Evolutionary conservation across 192 early-diverging fungal species (phyloP), one percentile per base, ranked within the genome.

Genomic region (Backusella macrospora): DNA sequence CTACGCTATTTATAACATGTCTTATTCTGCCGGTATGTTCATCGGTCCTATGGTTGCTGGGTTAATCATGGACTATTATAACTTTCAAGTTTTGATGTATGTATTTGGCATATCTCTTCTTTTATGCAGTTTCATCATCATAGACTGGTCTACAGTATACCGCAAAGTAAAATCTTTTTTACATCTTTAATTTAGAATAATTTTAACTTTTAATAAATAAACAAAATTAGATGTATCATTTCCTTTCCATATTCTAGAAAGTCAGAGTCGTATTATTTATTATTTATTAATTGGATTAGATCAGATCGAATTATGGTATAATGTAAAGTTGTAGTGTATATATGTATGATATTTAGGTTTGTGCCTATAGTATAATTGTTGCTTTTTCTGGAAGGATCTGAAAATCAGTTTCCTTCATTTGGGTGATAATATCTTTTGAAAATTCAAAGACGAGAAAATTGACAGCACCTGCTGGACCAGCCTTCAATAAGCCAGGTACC

Each of bases 381-480:
- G 13, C 1, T 47, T 45, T 45, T 72, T 49, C 15, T 55, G 66
- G 16, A 37, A 73, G 6, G 68, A 15, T n/a, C 9, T 59, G 52
- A 59, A 59, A 59, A 13, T 10, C 52, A 59, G 52, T 23, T 59
- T 59, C 52, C 21, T 59, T 59, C 21, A 59, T 59, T 4, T 59
- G 52, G 6, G 52, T 59, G 4, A 93, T 18, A 18, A 91, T 9
- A 10, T 89, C 80, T 14, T 87, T 80, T 7, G 84, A 89, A 23
- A 89, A 77, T 26, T 88, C 89, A 80, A 87, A 94, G 1, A 98
- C 88, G 72, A 93, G 90, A 73, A 99, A 99, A 1, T 95, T 93
- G 6, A 94, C 85, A 7, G 97, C 96, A 34, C 90, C 89, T 0
- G 90, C 87, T 4, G 95, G 95, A 6, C 88, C 96, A 10, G 92